Evolutionary conservation across 768 basidiomycete species (phyloP), one percentile per base, ranked within the genome.

Genomic region (Omphalotus guepiniiformis): DNA sequence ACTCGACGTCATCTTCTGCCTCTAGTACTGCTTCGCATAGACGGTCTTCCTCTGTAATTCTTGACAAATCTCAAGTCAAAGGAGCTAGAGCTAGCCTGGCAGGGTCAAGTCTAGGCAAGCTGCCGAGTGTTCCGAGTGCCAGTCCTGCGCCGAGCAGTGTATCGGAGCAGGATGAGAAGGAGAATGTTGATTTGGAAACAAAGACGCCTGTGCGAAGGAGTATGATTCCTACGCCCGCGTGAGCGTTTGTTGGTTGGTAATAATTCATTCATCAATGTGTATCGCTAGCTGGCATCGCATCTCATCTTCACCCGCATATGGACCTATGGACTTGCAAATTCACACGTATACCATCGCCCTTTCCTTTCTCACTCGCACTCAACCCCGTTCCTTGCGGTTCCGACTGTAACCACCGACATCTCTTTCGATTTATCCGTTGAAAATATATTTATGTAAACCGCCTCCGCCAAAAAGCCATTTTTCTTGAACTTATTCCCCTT

Each of bases 111-210:
- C 44, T 8, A 37, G n/a, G n/a, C n/a, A n/a, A n/a, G n/a, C n/a
- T 61, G 30, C 30, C 60, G 15, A 65, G 65, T 47, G 58, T 63
- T 36, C 56, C 68, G 16, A 67, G 56, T 42, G 56, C 62, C 9
- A 72, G 67, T 47, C 66, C 69, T 8, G 58, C 63, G 36, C 62
- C 71, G 13, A 75, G 70, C 19, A 26, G n/a, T 51, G 55, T 67
- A 22, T 60, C 65, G 9, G 75, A 76, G 60, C 56, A 64, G 27
- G 73, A 76, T 44, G 81, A 83, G 58, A 84, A 83, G 64, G 81
- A 83, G 65, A 84, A 84, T 53, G 58, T 76, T 46, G 67, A 69
- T 49, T 38, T n/a, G 37, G 36, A 48, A 43, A 39, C 38, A 42
- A 53, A 51, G 29, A 34, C 52, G 25, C 50, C 60, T 6, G 61